Conservation (phyloP, 345 rosid genomes). For the Eucalyptus shirleyi region DNA sequence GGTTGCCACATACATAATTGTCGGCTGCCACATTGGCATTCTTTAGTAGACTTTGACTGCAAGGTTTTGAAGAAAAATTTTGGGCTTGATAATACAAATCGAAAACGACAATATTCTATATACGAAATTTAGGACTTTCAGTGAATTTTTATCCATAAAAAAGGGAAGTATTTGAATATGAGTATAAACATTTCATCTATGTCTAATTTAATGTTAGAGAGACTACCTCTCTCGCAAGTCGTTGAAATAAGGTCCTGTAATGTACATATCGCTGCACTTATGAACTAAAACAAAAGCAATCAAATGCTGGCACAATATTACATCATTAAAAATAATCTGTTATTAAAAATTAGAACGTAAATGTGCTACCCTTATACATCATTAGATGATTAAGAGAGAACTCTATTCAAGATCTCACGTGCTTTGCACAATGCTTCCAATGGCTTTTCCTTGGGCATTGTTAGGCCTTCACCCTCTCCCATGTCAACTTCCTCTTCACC, state of each 20-base stretch:
- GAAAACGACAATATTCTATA: not conserved
- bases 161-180: not conserved
- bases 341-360: not conserved
- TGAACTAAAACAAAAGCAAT: not conserved
- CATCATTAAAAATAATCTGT: not conserved
- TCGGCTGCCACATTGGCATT: not conserved
- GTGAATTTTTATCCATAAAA: not conserved
- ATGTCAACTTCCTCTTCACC: slow-evolving; percentile 22
- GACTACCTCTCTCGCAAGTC: not conserved
- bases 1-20: not conserved
- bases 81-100: not conserved
- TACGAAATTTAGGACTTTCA: not conserved
- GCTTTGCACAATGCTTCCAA: slow-evolving; percentile 24
- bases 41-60: not conserved
- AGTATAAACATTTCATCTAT: too few relatives aligned
- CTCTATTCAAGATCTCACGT: not conserved
- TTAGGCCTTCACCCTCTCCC: slow-evolving; percentile 28
- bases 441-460: slow-evolving; percentile 31
- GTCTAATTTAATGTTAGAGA: not conserved
- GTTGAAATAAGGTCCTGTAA: not conserved
- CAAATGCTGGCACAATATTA: not conserved
- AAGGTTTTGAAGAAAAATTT: not conserved
- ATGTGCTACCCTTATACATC: not conserved
- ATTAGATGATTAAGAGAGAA: not conserved
- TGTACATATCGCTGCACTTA: not conserved